Evolutionary conservation across 257 asterid genomes (phyloP).

Genomic region (Solanum verrucosum): DNA sequence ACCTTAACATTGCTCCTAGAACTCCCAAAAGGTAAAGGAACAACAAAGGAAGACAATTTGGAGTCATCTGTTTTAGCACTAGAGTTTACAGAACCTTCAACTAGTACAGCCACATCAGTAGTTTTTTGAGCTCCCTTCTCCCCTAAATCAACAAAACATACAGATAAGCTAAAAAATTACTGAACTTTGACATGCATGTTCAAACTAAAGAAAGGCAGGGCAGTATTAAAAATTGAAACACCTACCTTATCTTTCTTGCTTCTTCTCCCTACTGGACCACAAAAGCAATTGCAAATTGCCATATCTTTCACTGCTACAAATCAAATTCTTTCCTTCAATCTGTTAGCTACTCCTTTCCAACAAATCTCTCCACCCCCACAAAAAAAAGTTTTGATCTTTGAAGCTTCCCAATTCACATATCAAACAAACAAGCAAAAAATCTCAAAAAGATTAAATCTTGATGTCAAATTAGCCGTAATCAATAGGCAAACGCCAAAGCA

Average conservation of each 20-base stretch:
- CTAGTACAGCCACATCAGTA: slow-evolving; percentile 18
- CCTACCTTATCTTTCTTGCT: slow-evolving; percentile 41
- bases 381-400: neutral
- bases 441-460: neutral
- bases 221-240: neutral
- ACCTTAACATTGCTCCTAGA: slow-evolving; percentile 43
- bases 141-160: slow-evolving; percentile 21
- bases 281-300: slow-evolving; percentile 34
- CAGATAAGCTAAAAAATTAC: neutral
- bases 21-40: slow-evolving; percentile 35
- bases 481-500: slow-evolving; percentile 47
- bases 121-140: slow-evolving; percentile 2
- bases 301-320: slow-evolving; percentile 11
- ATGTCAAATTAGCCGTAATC: slow-evolving; percentile 47
- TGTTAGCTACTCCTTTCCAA: neutral
- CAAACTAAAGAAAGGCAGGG: neutral
- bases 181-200: neutral
- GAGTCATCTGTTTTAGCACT: slow-evolving; percentile 18
- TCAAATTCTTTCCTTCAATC: neutral
- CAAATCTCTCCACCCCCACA: neutral
- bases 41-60: slow-evolving; percentile 30
- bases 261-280: slow-evolving; percentile 28
- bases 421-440: neutral
- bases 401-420: slow-evolving; percentile 15
- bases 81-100: slow-evolving; percentile 26